Evolutionary conservation across 495 filamentous ascomycete genomes (phyloP), one percentile per base, ranked within the genome.

Genomic region (Bryoglossum gracile): DNA sequence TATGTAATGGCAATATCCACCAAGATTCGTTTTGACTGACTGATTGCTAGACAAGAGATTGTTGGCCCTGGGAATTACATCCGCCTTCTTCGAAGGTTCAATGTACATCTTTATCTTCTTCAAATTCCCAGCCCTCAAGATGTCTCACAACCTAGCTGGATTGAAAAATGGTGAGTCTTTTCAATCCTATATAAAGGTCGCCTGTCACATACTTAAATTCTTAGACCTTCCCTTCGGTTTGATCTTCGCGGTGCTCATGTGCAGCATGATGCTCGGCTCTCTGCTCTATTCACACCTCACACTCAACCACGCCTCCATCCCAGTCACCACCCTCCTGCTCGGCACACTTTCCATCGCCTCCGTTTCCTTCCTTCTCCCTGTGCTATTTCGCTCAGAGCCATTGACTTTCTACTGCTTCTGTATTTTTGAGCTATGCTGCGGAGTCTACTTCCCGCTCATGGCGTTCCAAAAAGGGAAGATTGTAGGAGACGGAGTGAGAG

Each of bases 91-190:
- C 54, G 74, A 81, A 50, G 73, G 74, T 6, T 75, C 74, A 3
- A 77, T 79, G 72, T 79, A 77, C 56, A 68, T 79, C 13, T 80
- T 75, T 46, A 71, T 79, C 26, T 78, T 79, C 63, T 74, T 77
- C 58, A 76, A 73, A 71, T 63, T 71, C 8, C 73, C 76, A 3
- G 65, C 68, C 10, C 63, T 80, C 5, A 65, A 67, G 24, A 62
- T 69, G 1, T 64, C 66, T 19, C 62, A 65, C 41, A 42, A 57
- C 11, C 50, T 63, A 8, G 16, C 59, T 5, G 48, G 49, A 23
- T 3, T 6, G 2, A 43, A 23, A 35, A 24, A 46, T 34, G 47
- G 50, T 46, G 19, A 17, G 21, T 28, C 6, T 28, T 8, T 18
- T 24, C n/a, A n/a, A n/a, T n/a, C n/a, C n/a, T n/a, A n/a, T n/a